A percentile compares a stretch with the other conserved stretches of the same genome.
Conservation (phyloP, 192 early-diverging fungal species). For the Backusella parvicylindrica region DNA sequence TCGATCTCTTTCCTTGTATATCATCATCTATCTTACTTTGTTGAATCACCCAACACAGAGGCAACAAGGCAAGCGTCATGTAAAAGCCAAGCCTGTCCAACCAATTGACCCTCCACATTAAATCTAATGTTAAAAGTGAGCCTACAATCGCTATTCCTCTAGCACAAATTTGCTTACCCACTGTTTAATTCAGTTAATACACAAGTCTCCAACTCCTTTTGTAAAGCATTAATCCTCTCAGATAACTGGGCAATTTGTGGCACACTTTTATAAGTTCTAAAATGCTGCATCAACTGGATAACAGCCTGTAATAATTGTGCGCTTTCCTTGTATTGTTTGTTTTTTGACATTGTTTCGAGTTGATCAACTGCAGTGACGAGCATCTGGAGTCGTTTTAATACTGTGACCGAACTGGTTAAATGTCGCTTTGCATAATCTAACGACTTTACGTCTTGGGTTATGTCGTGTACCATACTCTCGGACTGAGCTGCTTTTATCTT, state of each 20-base stretch:
- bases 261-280: conserved; percentile 71
- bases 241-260: conserved; percentile 70
- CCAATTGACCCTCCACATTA: conserved; percentile 55
- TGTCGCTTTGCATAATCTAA: conserved; percentile 95
- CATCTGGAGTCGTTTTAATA: conserved; percentile 86
- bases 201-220: conserved; percentile 58
- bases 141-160: too few species aligned
- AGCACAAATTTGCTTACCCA: conserved; percentile 41
- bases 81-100: conserved; percentile 49
- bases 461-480: conserved; percentile 88
- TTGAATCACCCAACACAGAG: conserved; percentile 64
- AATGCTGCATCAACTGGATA: conserved; percentile 71
- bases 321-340: conserved; percentile 75
- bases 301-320: conserved; percentile 81
- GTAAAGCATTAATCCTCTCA: conserved; percentile 56
- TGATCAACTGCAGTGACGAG: conserved; percentile 78
- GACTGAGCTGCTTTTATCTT: conserved; percentile 80
- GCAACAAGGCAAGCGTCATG: conserved; percentile 78
- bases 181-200: conserved; percentile 74
- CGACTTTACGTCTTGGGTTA: conserved; percentile 93
- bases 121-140: conserved; percentile 52
- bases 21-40: conserved; percentile 37
- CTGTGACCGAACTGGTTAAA: conserved; percentile 74
- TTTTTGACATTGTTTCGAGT: conserved; percentile 58
- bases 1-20: not conserved